Evolutionary conservation across 176 grass and related monocot genomes (phyloP).

Genomic region (sorghum (Sorghum bicolor)): Sorghum_bicolor_NCBIv3 NC_012878.2:57313001-57313500

Average conservation of each 20-base stretch:
- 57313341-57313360: background rate
- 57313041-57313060: background rate
- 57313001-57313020: background rate
- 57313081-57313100: background rate
- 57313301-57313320: background rate
- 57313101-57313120: background rate
- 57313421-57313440: background rate
- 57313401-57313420: background rate
- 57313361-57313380: background rate
- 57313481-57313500: constrained; percentile 21
- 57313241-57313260: background rate
- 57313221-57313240: no score
- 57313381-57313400: background rate
- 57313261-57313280: no score
- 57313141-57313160: background rate
- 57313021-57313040: background rate
- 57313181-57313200: background rate
- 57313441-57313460: background rate
- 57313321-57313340: background rate
- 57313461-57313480: background rate
- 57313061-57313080: background rate
- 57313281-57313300: background rate
- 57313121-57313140: no score
- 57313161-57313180: background rate
- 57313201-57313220: background rate